phyloP scores from a whole-genome alignment of 2,329 filamentous ascomycete genomes.

The Neonectria sp. region DNA sequence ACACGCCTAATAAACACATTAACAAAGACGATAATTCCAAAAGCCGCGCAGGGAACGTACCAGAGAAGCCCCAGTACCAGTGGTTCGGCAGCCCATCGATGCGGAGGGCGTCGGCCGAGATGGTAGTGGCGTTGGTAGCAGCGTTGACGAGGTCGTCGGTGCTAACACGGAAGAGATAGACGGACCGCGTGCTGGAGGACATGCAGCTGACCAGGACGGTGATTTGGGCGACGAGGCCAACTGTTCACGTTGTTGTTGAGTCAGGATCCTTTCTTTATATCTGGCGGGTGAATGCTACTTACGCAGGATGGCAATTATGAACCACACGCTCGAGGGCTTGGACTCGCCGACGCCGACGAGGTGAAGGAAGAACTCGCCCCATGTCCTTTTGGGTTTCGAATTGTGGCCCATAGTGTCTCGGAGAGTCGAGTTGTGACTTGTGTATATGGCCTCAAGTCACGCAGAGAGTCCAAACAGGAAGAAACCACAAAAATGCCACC shows the following conservation, averaged over 20 bases:
- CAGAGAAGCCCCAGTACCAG: slow-evolving; percentile 39
- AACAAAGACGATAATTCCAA: neutral
- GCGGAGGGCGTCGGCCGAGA: slow-evolving; percentile 17
- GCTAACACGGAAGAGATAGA: slow-evolving; percentile 37
- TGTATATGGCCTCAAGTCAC: neutral
- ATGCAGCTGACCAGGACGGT: slow-evolving; percentile 31
- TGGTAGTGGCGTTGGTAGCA: slow-evolving; percentile 22
- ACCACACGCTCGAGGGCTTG: slow-evolving; percentile 31
- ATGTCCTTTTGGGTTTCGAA: neutral
- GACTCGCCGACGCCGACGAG: slow-evolving; percentile 32
- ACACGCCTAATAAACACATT: slow-evolving; percentile 21
- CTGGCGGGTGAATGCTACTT: neutral
- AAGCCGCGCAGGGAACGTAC: slow-evolving; percentile 2
- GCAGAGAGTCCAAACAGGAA: neutral
- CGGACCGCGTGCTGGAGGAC: slow-evolving; percentile 21
- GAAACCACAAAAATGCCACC: neutral
- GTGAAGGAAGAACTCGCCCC: slow-evolving; percentile 23
- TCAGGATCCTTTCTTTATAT: neutral
- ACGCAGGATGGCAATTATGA: slow-evolving; percentile 34
- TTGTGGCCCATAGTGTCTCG: neutral
- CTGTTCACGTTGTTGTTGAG: neutral
- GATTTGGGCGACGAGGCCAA: slow-evolving; percentile 33
- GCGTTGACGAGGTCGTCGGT: slow-evolving; percentile 29
- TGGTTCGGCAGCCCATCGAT: slow-evolving; percentile 30
- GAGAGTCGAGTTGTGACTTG: neutral